A percentile compares a stretch with the other conserved stretches of the same genome.
Evolutionary conservation across 257 asterid species (phyloP).

Genomic region (Euphrasia confusa): DNA sequence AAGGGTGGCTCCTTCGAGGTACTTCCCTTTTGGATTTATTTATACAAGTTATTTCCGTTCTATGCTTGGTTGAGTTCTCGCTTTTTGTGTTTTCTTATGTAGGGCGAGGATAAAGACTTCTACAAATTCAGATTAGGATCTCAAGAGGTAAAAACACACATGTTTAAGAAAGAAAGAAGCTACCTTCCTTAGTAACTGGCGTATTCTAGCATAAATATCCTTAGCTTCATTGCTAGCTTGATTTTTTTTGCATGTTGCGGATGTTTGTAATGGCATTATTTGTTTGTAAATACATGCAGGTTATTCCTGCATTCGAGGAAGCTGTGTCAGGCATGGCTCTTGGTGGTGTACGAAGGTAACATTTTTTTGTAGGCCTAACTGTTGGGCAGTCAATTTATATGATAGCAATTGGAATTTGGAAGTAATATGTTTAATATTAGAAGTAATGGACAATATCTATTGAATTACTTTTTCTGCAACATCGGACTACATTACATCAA

Average conservation of each 20-base stretch:
- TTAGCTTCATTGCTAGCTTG: slow-evolving; percentile 11
- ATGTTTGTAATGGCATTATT: slow-evolving; percentile 16
- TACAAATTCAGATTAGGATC: slow-evolving; percentile 88
- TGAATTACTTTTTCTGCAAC: background rate
- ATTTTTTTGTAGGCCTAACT: background rate
- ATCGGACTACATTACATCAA: too few species aligned
- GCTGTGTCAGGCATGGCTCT: slow-evolving; percentile 86
- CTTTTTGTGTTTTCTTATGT: slow-evolving; percentile 31
- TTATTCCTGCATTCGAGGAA: slow-evolving; percentile 95
- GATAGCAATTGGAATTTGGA: background rate
- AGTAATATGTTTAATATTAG: background rate
- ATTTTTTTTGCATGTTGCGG: background rate
- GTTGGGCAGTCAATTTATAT: background rate
- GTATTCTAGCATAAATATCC: slow-evolving; percentile 8
- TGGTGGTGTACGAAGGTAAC: slow-evolving; percentile 88
- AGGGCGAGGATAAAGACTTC: slow-evolving; percentile 94
- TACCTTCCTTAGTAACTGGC: slow-evolving; percentile 10
- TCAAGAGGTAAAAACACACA: slow-evolving; percentile 66
- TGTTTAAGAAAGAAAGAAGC: background rate
- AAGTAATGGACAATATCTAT: background rate
- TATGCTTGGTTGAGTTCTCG: slow-evolving; percentile 15
- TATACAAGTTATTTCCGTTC: background rate
- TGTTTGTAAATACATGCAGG: slow-evolving; percentile 50
- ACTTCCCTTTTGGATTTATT: slow-evolving; percentile 21
- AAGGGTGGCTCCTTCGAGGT: slow-evolving; percentile 98